Evolutionary conservation across 176 grass and related monocot genomes (phyloP).

Genomic region (Ensete glaucum): DNA sequence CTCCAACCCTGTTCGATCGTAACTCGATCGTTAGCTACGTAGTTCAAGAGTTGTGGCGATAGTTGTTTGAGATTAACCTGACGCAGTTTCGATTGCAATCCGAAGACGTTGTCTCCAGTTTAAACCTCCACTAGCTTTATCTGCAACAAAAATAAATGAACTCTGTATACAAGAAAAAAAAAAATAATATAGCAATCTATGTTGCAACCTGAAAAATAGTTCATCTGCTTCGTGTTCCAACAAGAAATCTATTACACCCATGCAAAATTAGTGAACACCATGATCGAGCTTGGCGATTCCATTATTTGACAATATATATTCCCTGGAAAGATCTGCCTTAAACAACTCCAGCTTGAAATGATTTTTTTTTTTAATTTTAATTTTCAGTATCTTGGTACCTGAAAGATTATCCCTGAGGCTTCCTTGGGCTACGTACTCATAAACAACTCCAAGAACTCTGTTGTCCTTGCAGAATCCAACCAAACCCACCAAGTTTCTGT

Average conservation of each 20-base stretch:
- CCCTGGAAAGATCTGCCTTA: not conserved
- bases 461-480: conserved; percentile 1
- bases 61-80: not conserved
- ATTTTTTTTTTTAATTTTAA: no score
- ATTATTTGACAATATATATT: no score
- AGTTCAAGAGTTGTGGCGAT: not conserved
- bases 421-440: not conserved
- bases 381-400: not conserved
- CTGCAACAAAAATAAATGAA: not conserved
- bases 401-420: not conserved
- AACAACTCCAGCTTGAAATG: no score
- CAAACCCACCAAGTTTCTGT: not conserved
- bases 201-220: not conserved
- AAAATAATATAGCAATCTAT: no score
- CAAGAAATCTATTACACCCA: no score
- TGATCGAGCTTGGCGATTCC: no score
- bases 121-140: not conserved
- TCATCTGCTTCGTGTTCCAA: not conserved
- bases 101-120: not conserved
- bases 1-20: not conserved
- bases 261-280: no score
- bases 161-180: no score
- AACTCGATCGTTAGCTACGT: not conserved
- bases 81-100: conserved; percentile 3
- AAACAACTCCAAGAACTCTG: not conserved